Evolutionary conservation across 2,329 filamentous ascomycete species (phyloP).

Genomic region (Alternaria triticimaculans): DNA sequence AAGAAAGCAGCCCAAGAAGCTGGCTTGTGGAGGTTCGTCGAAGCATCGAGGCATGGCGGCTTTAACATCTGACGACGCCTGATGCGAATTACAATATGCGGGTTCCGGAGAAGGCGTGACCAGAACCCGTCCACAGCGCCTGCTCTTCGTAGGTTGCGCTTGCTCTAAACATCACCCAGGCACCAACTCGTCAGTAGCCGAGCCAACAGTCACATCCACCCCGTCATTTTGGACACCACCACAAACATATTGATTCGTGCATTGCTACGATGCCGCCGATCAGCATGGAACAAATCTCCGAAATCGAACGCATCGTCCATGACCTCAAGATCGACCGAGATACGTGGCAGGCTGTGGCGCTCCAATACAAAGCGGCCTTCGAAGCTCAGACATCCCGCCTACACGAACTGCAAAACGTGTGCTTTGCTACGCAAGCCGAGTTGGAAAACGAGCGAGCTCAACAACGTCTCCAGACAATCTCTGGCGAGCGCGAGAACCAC

Average conservation of each 20-base stretch:
- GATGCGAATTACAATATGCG: too few species aligned
- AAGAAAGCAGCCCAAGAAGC: conserved; percentile 71
- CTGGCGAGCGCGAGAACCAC: not conserved
- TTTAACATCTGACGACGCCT: conserved; percentile 55
- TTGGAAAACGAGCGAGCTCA: conserved; percentile 38
- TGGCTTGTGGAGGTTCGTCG: conserved; percentile 81
- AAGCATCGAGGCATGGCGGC: conserved; percentile 64
- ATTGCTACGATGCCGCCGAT: conserved; percentile 24
- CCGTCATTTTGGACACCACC: not conserved
- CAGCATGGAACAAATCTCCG: conserved; percentile 12
- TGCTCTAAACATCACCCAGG: not conserved
- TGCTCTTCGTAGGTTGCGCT: not conserved
- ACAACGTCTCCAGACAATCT: conserved; percentile 13
- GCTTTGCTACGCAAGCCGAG: conserved; percentile 42
- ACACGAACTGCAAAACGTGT: conserved; percentile 34
- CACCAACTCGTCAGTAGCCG: not conserved
- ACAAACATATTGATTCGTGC: conserved; percentile 12
- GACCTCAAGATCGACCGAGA: conserved; percentile 39
- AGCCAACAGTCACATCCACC: conserved; percentile 4
- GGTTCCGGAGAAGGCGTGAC: not conserved
- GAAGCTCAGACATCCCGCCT: conserved; percentile 31
- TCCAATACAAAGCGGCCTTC: conserved; percentile 38
- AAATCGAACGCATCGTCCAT: conserved; percentile 24
- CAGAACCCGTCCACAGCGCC: not conserved
- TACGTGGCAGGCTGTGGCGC: conserved; percentile 37